Base-by-base conservation (phyloP, 345 rosid species). In the Melastoma malabathricum region DNA sequence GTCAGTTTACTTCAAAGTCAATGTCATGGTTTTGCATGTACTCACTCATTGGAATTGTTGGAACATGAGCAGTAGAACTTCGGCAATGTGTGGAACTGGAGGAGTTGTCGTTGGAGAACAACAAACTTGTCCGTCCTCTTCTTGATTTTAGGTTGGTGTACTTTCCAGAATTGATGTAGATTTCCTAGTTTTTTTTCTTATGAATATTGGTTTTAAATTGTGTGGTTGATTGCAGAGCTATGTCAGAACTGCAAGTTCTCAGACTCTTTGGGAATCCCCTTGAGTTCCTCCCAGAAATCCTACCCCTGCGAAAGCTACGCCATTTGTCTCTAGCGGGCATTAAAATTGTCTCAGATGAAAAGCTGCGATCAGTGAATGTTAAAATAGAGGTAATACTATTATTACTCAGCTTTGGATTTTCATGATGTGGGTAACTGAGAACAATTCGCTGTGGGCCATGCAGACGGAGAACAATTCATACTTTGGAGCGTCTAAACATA, bases 231-330 rank as follows among this genome's bases (percentile, higher is more conserved):
- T 77, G 75, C 75, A 88, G 97, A 79, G 94, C 94, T 31, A 81
- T 88, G 95, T 52, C 94, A 61, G 95, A 81, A 68, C 68, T 92
- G 51, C 74, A 69, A 61, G 82, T 83, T 77, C 82, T 92, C 38
- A 74, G 94, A 69, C 78, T 92, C 51, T 92, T 92, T 73, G 97
- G 97, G 16, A 92, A 92, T 54, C 99, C 99, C 51, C 80, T 92
- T 57, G 99, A 92, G 55, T 92, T 84, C 67, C 97, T 92, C 63
- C 99, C 99, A 46, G 99, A 92, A 66, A 88, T 92, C 69, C 63
- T 92, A 61, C 97, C 97, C 3, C 65, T 92, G 48, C 81, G 64
- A 69, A 88, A 88, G 75, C 89, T 92, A 60, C 88, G 81, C 46
- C 95, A 92, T 63, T 67, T 92, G 73, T 79, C 99, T 61, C 84